Evolutionary conservation across 2,329 filamentous ascomycete genomes (phyloP).

Genomic region (Trichophyton benhamiae): DNA sequence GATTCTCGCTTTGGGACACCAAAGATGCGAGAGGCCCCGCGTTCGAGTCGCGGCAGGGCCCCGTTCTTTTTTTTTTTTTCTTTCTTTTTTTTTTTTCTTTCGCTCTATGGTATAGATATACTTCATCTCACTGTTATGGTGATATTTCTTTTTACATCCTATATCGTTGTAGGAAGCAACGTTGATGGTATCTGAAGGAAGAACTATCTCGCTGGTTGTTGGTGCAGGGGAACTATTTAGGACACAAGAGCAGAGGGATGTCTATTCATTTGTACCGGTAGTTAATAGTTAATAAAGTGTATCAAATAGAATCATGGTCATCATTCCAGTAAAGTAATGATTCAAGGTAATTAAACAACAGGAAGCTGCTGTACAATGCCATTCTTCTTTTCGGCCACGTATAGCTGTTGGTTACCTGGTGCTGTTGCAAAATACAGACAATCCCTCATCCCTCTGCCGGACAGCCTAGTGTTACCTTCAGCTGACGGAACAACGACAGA

Average conservation of each 20-base stretch:
- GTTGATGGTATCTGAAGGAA: too few relatives aligned
- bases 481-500: neutral
- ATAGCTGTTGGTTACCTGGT: neutral
- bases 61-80: constrained; percentile 4
- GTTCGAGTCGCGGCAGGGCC: constrained; percentile 14
- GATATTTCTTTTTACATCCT: too few relatives aligned
- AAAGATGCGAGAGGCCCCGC: constrained; percentile 12
- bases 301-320: too few relatives aligned
- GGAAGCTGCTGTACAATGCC: neutral
- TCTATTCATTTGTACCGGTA: too few relatives aligned
- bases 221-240: too few relatives aligned
- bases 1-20: constrained; percentile 55
- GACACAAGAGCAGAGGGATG: too few relatives aligned
- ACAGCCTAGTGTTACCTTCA: neutral
- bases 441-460: neutral
- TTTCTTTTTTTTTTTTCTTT: neutral
- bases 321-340: too few relatives aligned
- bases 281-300: too few relatives aligned
- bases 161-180: too few relatives aligned
- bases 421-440: neutral
- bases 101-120: neutral
- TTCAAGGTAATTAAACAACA: neutral
- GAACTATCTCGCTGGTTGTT: too few relatives aligned
- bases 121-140: too few relatives aligned
- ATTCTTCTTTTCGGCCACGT: neutral